phyloP scores from a whole-genome alignment of 345 rosid genomes.

The Anacardium occidentale region DNA sequence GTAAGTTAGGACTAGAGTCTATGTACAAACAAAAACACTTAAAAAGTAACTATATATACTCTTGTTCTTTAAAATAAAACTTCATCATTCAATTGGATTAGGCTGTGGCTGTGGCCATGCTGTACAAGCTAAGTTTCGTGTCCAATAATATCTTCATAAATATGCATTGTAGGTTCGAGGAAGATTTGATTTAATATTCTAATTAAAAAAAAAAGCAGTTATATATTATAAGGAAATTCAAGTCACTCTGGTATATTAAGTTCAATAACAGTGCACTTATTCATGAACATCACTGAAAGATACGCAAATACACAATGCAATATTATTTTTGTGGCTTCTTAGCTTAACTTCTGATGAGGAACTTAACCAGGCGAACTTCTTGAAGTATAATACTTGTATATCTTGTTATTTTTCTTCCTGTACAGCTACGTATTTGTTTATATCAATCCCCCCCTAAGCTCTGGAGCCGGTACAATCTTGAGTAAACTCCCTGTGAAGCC shows the following conservation, averaged over 20 bases:
- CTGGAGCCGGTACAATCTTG: slow-evolving; percentile 60
- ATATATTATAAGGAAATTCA: too few species aligned
- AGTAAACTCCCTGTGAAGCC: slow-evolving; percentile 58
- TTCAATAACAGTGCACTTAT: background rate
- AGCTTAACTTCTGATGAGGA: too few species aligned
- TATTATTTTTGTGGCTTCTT: too few species aligned
- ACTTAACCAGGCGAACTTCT: background rate
- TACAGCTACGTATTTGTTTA: too few species aligned
- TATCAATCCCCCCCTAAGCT: slow-evolving; percentile 18
- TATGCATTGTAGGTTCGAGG: too few species aligned
- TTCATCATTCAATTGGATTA: too few species aligned
- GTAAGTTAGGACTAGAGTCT: background rate
- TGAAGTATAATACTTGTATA: background rate
- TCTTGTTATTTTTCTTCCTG: too few species aligned
- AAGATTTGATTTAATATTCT: too few species aligned
- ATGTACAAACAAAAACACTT: background rate
- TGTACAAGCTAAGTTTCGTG: too few species aligned
- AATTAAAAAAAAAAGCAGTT: background rate
- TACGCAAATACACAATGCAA: too few species aligned
- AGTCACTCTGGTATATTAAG: background rate
- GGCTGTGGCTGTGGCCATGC: too few species aligned
- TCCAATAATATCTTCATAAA: too few species aligned
- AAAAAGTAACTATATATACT: background rate
- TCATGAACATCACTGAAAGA: background rate
- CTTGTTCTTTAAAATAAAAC: slow-evolving; percentile 3